Evolutionary conservation across 1,284 basidiomycete genomes (phyloP).

Genomic region (Boletus subluridellus): DNA sequence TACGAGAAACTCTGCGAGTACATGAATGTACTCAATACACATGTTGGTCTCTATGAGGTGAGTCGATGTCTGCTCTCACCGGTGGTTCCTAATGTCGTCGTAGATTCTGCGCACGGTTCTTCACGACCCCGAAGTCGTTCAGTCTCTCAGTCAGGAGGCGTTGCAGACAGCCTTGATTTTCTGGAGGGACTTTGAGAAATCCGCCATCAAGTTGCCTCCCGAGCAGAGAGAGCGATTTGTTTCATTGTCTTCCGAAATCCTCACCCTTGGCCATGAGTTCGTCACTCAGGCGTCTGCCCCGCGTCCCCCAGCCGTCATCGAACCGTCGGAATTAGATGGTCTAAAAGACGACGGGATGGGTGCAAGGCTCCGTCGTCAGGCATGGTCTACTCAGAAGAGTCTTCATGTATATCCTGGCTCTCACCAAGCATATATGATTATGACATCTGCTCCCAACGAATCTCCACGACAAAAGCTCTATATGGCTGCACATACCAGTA

Average conservation of each 20-base stretch:
- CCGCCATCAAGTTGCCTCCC: constrained; percentile 87
- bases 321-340: constrained; percentile 61
- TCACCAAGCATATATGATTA: constrained; percentile 88
- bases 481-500: constrained; percentile 69
- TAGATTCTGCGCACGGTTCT: constrained; percentile 66
- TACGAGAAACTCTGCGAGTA: constrained; percentile 93
- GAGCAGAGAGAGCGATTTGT: constrained; percentile 80
- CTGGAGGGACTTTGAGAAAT: constrained; percentile 96
- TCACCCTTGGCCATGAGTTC: constrained; percentile 87
- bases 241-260: constrained; percentile 85
- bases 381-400: constrained; percentile 68
- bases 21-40: constrained; percentile 97
- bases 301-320: constrained; percentile 63
- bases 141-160: constrained; percentile 63
- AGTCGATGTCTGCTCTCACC: constrained; percentile 28
- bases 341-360: constrained; percentile 71
- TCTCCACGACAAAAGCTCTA: constrained; percentile 80
- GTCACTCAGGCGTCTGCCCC: constrained; percentile 62
- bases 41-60: constrained; percentile 90
- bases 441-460: constrained; percentile 80
- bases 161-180: constrained; percentile 89
- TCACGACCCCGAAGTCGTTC: constrained; percentile 57
- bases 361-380: constrained; percentile 63
- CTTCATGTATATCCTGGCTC: constrained; percentile 79
- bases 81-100: constrained; percentile 5